Percentiles rank a stretch among this genome's conserved stretches.
phyloP scores from a whole-genome alignment of 2,329 filamentous ascomycete genomes.

The Pseudonectria foliicola region DNA sequence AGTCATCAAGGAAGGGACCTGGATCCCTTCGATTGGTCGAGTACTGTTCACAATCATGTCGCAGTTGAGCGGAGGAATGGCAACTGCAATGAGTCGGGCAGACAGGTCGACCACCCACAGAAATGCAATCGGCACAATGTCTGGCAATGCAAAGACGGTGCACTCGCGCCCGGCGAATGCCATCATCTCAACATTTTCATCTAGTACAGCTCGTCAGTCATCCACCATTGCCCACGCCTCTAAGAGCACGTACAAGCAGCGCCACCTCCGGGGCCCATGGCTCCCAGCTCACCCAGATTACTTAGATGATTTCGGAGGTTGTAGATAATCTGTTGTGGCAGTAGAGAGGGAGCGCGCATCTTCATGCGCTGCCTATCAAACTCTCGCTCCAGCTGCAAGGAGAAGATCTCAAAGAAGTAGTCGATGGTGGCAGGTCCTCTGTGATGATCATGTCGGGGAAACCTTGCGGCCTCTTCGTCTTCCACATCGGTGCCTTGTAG shows the following conservation, averaged over 20 bases:
- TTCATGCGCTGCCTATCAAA: constrained; percentile 7
- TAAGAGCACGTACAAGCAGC: constrained; percentile 16
- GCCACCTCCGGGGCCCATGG: constrained; percentile 8
- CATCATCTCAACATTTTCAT: constrained; percentile 20
- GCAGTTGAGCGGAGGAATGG: constrained; percentile 13
- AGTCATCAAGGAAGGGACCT: constrained; percentile 1
- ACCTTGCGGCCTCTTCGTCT: no score
- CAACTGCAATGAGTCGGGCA: constrained; percentile 6
- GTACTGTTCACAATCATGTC: constrained; percentile 8
- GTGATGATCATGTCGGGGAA: neutral
- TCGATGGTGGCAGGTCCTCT: constrained; percentile 6
- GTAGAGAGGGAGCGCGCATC: constrained; percentile 8
- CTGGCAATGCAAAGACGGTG: constrained; percentile 8
- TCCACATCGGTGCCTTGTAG: no score
- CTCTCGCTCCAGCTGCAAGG: constrained; percentile 18
- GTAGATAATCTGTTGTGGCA: constrained; percentile 18
- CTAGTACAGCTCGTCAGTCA: constrained; percentile 5
- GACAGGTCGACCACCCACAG: constrained; percentile 11
- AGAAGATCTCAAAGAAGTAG: constrained; percentile 22
- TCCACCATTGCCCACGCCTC: no score
- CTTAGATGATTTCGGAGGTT: constrained; percentile 21
- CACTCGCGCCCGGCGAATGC: constrained; percentile 13
- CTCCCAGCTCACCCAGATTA: constrained; percentile 15
- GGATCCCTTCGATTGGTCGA: neutral
- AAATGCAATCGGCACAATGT: constrained; percentile 12